phyloP scores from a whole-genome alignment of 441 rosid species.

The Manihot esculenta region DNA sequence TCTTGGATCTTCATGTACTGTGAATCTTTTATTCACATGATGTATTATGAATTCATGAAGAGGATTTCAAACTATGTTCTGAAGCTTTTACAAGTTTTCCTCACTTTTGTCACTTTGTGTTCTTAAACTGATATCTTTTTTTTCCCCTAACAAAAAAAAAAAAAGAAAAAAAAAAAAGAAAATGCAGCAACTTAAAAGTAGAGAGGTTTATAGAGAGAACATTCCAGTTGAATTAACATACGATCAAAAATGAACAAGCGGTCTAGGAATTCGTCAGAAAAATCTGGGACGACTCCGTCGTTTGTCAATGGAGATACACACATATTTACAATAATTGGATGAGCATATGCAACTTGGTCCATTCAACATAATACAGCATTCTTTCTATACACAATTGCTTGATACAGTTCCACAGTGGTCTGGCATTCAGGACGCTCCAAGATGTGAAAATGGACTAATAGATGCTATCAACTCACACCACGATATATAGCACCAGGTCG shows the following conservation, averaged over 20 bases:
- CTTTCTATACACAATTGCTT: neutral
- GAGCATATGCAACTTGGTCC: no score
- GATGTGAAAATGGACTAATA: neutral
- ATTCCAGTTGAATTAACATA: no score
- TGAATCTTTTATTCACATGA: conserved; percentile 31
- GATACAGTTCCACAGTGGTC: no score
- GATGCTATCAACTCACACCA: conserved; percentile 52
- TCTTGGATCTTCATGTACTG: neutral
- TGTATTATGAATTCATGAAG: neutral
- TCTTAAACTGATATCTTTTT: neutral
- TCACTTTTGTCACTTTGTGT: no score
- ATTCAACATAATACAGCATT: no score
- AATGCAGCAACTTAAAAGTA: no score
- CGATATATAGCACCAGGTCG: conserved; percentile 67
- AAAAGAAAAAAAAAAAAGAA: neutral
- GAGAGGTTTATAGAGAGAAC: no score
- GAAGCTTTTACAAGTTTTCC: neutral
- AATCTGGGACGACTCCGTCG: no score
- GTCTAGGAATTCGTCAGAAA: no score
- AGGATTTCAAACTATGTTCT: neutral
- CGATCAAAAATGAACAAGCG: no score
- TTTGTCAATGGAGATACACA: no score
- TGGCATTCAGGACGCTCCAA: neutral
- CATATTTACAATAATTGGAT: no score
- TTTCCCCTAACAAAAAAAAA: neutral